Evolutionary conservation across 495 filamentous ascomycete genomes (phyloP).

Genomic region (Aspergillus saccharolyticus): DNA sequence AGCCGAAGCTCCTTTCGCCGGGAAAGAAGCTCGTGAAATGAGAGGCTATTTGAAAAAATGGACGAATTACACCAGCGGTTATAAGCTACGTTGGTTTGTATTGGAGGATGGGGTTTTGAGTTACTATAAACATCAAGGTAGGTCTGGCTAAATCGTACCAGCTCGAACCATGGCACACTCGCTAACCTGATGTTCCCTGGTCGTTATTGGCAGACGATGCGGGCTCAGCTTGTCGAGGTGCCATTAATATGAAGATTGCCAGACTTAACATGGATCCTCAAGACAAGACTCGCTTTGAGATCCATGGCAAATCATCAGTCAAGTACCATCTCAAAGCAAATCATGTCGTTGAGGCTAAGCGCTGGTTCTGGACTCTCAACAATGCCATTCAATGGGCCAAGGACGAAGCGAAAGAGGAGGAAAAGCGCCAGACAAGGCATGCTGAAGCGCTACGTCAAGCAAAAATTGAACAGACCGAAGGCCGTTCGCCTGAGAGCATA

Average conservation of each 20-base stretch:
- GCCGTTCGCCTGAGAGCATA: conserved; percentile 26
- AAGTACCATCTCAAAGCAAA: conserved; percentile 98
- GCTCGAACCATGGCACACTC: neutral
- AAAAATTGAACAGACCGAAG: conserved; percentile 55
- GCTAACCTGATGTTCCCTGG: neutral
- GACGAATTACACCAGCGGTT: conserved; percentile 97
- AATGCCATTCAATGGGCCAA: conserved; percentile 98
- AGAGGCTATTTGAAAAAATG: conserved; percentile 98
- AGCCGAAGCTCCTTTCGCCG: conserved; percentile 60
- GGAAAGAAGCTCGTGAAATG: conserved; percentile 90
- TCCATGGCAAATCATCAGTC: conserved; percentile 95
- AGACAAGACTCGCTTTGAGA: conserved; percentile 95
- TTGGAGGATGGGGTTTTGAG: conserved; percentile 95
- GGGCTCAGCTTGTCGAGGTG: conserved; percentile 73
- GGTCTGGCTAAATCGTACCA: conserved; percentile 1
- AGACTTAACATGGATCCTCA: conserved; percentile 91
- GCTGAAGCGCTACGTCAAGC: conserved; percentile 74
- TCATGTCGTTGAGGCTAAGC: conserved; percentile 61
- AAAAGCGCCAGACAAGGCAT: conserved; percentile 64
- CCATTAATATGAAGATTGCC: conserved; percentile 97
- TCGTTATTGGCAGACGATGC: conserved; percentile 58
- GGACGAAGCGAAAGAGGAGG: conserved; percentile 89
- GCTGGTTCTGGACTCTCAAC: conserved; percentile 94
- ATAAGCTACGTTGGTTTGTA: conserved; percentile 96
- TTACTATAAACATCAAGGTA: conserved; percentile 96